A percentile compares a stretch with the other conserved stretches of the same genome.
phyloP scores from a whole-genome alignment of 768 basidiomycete genomes.

The Suillus cothurnatus region DNA sequence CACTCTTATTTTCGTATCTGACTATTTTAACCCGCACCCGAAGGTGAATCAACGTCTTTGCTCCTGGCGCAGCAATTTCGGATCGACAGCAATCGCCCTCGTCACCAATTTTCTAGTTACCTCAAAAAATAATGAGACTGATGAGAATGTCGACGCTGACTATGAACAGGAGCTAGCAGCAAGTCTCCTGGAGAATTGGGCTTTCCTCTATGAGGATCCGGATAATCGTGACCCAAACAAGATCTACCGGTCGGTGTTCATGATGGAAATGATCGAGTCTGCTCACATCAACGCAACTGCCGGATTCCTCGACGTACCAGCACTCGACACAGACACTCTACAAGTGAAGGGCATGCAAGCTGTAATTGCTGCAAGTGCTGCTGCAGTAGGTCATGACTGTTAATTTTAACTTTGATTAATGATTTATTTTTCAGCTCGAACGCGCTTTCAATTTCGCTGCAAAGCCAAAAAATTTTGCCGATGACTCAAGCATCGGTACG shows the following conservation, averaged over 20 bases:
- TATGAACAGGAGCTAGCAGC: not conserved
- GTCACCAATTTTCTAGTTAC: too few relatives aligned
- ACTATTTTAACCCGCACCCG: too few relatives aligned
- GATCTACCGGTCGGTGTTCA: slow-evolving; percentile 5
- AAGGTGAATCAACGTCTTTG: too few relatives aligned
- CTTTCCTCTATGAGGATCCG: slow-evolving; percentile 11
- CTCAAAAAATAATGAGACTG: too few relatives aligned
- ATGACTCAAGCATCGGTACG: not conserved
- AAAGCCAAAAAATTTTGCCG: not conserved
- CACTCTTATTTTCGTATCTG: not conserved
- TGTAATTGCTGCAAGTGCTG: slow-evolving; percentile 5
- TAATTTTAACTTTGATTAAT: not conserved
- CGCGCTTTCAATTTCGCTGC: slow-evolving; percentile 1
- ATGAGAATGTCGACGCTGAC: too few relatives aligned
- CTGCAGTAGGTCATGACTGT: slow-evolving; percentile 8
- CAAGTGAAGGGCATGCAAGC: slow-evolving; percentile 5
- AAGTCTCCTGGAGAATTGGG: not conserved
- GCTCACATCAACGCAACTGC: slow-evolving; percentile 8
- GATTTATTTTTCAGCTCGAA: slow-evolving; percentile 11
- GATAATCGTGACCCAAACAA: not conserved
- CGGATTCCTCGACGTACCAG: slow-evolving; percentile 3
- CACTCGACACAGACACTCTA: not conserved
- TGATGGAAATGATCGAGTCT: slow-evolving; percentile 9
- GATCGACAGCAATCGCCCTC: too few relatives aligned
- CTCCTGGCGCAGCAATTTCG: too few relatives aligned